These are phyloP conservation scores for Zygoascus biomembranicola DNA, from an alignment of 805 yeast genomes.

Conservation along the genomic window DNA sequence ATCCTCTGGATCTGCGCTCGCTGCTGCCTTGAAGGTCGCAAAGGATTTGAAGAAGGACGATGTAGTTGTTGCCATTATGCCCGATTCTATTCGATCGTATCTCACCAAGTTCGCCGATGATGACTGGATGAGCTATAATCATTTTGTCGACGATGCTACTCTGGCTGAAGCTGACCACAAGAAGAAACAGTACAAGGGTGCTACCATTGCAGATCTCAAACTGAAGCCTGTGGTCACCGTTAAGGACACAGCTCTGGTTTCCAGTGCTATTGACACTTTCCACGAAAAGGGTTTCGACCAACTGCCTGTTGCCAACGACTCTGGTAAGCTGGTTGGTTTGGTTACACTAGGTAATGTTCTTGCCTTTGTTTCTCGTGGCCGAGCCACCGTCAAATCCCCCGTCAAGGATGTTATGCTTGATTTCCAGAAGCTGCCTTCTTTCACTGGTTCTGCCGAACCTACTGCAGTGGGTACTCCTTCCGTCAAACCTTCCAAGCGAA, in stretches of 20 bases:
- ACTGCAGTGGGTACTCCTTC: slow-evolving; percentile 19
- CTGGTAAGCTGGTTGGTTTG: slow-evolving; percentile 62
- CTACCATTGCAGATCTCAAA: slow-evolving; percentile 59
- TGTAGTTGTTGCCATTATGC: slow-evolving; percentile 70
- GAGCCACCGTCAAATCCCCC: slow-evolving; percentile 46
- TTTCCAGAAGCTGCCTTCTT: slow-evolving; percentile 54
- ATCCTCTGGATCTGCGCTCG: slow-evolving; percentile 77
- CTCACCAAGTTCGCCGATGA: slow-evolving; percentile 83
- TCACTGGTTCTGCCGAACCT: slow-evolving; percentile 44
- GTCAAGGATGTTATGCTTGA: slow-evolving; percentile 58
- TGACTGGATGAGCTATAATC: slow-evolving; percentile 80
- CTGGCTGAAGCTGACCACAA: slow-evolving; percentile 31
- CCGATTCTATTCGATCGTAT: slow-evolving; percentile 81
- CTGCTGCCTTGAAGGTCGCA: slow-evolving; percentile 66
- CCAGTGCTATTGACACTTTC: slow-evolving; percentile 58
- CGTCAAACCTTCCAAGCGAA: slow-evolving; percentile 44
- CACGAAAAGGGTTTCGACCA: slow-evolving; percentile 78
- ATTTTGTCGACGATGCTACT: slow-evolving; percentile 51
- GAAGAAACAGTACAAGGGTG: slow-evolving; percentile 37
- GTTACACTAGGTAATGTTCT: slow-evolving; percentile 68
- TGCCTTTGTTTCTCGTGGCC: slow-evolving; percentile 55
- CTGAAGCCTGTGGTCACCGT: slow-evolving; percentile 78
- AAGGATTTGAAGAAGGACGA: slow-evolving; percentile 65
- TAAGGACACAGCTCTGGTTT: slow-evolving; percentile 47
- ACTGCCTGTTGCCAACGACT: slow-evolving; percentile 57